Evolutionary conservation across 2,329 filamentous ascomycete species (phyloP).

Genomic region (Elsinoe perseae): DNA sequence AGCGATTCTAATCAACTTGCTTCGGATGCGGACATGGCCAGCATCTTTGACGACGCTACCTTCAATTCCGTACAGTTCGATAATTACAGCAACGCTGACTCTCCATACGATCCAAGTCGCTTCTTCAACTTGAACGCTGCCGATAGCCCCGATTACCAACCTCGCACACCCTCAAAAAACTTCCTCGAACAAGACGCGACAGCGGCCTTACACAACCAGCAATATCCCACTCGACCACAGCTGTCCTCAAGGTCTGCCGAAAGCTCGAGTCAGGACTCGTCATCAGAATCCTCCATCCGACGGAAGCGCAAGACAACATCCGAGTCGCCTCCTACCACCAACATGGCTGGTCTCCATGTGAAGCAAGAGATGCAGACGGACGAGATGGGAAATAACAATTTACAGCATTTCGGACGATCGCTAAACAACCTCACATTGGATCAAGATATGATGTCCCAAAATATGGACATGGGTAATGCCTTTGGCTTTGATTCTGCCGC

Average conservation of each 20-base stretch:
- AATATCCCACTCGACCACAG: slow-evolving; percentile 19
- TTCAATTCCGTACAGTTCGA: slow-evolving; percentile 24
- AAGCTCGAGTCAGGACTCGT: slow-evolving; percentile 36
- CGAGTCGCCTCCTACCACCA: slow-evolving; percentile 29
- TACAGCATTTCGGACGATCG: slow-evolving; percentile 26
- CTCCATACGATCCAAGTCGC: slow-evolving; percentile 23
- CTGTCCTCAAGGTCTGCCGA: slow-evolving; percentile 30
- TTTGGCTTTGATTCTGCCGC: slow-evolving; percentile 55
- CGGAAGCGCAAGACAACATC: slow-evolving; percentile 36
- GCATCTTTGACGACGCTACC: slow-evolving; percentile 26
- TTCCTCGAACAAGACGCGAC: slow-evolving; percentile 20
- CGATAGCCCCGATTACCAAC: slow-evolving; percentile 23
- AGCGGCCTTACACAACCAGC: slow-evolving; percentile 17
- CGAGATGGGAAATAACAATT: slow-evolving; percentile 21
- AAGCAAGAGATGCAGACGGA: slow-evolving; percentile 27
- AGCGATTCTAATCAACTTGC: slow-evolving; percentile 2
- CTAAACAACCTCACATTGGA: slow-evolving; percentile 30
- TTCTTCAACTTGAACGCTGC: slow-evolving; percentile 27
- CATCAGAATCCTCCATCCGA: slow-evolving; percentile 34
- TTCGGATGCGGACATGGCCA: slow-evolving; percentile 20
- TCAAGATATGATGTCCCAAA: slow-evolving; percentile 29
- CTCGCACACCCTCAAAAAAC: slow-evolving; percentile 27
- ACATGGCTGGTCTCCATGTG: slow-evolving; percentile 18
- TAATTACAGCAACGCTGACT: slow-evolving; percentile 23
- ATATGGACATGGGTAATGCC: slow-evolving; percentile 42